phyloP scores from a whole-genome alignment of 371 early-diverging fungal species.

The Mucor irregularis region DNA sequence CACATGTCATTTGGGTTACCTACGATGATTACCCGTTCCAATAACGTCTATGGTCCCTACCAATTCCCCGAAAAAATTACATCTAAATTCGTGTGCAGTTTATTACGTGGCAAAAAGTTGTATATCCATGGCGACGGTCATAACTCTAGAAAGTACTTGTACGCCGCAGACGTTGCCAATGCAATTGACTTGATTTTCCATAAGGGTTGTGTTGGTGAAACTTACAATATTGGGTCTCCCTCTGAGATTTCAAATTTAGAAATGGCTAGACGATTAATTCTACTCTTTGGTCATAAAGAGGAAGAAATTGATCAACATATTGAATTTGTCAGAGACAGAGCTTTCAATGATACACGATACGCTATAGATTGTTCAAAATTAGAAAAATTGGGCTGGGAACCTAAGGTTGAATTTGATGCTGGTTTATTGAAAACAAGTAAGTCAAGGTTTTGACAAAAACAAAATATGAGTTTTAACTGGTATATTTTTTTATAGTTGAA shows the following conservation, averaged over 20 bases:
- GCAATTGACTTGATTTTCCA: constrained; percentile 77
- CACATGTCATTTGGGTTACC: constrained; percentile 82
- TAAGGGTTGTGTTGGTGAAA: constrained; percentile 66
- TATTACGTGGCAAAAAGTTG: constrained; percentile 63
- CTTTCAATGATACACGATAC: constrained; percentile 82
- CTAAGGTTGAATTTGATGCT: constrained; percentile 61
- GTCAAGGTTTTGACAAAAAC: constrained; percentile 5
- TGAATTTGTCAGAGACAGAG: constrained; percentile 77
- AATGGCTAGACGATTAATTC: constrained; percentile 65
- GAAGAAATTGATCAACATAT: constrained; percentile 41
- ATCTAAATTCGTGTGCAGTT: constrained; percentile 81
- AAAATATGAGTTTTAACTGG: not conserved
- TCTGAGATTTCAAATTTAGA: constrained; percentile 76
- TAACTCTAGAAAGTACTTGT: constrained; percentile 79
- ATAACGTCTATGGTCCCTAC: constrained; percentile 86
- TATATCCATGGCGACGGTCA: constrained; percentile 82
- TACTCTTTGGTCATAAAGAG: constrained; percentile 49
- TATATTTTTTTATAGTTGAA: constrained; percentile 35
- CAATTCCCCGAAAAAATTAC: constrained; percentile 91
- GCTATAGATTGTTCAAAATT: constrained; percentile 76
- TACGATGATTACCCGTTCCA: constrained; percentile 80
- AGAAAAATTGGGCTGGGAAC: constrained; percentile 73
- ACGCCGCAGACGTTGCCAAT: constrained; percentile 75
- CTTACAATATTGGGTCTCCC: constrained; percentile 84
- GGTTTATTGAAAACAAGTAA: constrained; percentile 76